phyloP scores from a whole-genome alignment of 805 yeast species.

The Ogataea ganodermae region DNA sequence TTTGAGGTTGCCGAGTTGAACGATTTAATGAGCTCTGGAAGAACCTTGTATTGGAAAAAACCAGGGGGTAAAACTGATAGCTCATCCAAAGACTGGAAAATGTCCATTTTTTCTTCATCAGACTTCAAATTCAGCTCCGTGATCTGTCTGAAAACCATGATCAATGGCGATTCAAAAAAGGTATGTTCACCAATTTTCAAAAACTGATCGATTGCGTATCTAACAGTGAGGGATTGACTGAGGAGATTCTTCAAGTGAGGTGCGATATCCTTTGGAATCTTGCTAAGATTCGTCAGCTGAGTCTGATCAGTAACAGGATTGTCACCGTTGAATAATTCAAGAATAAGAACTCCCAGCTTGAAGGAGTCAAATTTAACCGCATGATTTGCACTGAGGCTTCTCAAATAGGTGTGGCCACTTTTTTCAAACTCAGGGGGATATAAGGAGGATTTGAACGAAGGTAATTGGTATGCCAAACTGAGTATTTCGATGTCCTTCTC shows the following conservation, averaged over 20 bases:
- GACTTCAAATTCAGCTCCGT: slow-evolving; percentile 56
- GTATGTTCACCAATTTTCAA: slow-evolving; percentile 32
- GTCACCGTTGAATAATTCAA: slow-evolving; percentile 42
- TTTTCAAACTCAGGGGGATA: slow-evolving; percentile 55
- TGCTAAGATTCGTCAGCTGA: slow-evolving; percentile 16
- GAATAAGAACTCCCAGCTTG: slow-evolving; percentile 59
- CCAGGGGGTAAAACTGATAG: slow-evolving; percentile 47
- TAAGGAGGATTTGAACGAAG: slow-evolving; percentile 22
- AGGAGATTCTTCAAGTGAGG: slow-evolving; percentile 43
- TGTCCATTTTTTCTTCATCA: slow-evolving; percentile 53
- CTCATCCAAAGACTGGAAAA: slow-evolving; percentile 41
- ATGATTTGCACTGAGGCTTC: slow-evolving; percentile 24
- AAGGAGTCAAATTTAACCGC: slow-evolving; percentile 63
- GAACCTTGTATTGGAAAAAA: slow-evolving; percentile 55
- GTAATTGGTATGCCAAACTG: slow-evolving; percentile 29
- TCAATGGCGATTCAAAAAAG: slow-evolving; percentile 48
- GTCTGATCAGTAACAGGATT: slow-evolving; percentile 7
- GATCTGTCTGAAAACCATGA: slow-evolving; percentile 53
- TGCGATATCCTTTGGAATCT: slow-evolving; percentile 42
- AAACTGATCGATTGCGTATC: slow-evolving; percentile 42
- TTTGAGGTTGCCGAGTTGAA: slow-evolving; percentile 32
- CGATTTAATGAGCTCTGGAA: slow-evolving; percentile 68
- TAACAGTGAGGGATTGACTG: slow-evolving; percentile 37
- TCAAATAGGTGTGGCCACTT: slow-evolving; percentile 45
- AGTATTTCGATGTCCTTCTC: slow-evolving; percentile 41